Evolutionary conservation across 1,284 basidiomycete genomes (phyloP).

Genomic region (Leccinum angustisporum): DNA sequence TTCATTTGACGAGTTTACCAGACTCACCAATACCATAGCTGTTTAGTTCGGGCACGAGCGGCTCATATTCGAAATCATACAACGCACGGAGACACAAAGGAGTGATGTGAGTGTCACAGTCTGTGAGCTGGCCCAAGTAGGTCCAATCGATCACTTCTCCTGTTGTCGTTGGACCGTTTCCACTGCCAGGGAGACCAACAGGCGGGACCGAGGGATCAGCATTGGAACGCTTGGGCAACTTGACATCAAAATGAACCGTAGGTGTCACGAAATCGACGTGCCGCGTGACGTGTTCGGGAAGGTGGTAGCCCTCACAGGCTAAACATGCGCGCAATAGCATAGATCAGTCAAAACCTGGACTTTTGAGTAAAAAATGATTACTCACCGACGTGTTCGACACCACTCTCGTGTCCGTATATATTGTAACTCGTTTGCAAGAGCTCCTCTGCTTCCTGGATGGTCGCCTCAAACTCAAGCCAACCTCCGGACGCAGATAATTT

Average conservation of each 20-base stretch:
- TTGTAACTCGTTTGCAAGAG: slow-evolving; percentile 45
- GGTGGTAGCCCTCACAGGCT: slow-evolving; percentile 48
- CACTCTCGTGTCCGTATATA: slow-evolving; percentile 42
- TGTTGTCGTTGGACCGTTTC: slow-evolving; percentile 39
- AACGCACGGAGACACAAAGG: slow-evolving; percentile 47
- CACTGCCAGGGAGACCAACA: slow-evolving; percentile 34
- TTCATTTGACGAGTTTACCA: neutral
- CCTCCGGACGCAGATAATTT: slow-evolving; percentile 34
- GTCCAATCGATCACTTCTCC: slow-evolving; percentile 20
- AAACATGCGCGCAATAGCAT: neutral
- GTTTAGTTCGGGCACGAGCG: slow-evolving; percentile 42
- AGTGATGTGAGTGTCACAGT: slow-evolving; percentile 46
- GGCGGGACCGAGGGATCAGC: neutral
- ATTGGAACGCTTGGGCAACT: slow-evolving; percentile 21
- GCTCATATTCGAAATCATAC: slow-evolving; percentile 46
- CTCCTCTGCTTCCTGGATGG: slow-evolving; percentile 44
- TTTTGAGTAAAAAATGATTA: neutral
- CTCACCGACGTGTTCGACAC: slow-evolving; percentile 32
- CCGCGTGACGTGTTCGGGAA: slow-evolving; percentile 40
- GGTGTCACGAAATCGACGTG: slow-evolving; percentile 51
- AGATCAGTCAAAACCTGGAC: neutral
- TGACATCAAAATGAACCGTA: slow-evolving; percentile 43
- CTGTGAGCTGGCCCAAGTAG: slow-evolving; percentile 24
- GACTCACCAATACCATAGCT: slow-evolving; percentile 49
- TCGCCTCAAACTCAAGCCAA: slow-evolving; percentile 46